Evolutionary conservation across 2,329 filamentous ascomycete genomes (phyloP), one percentile per base, ranked within the genome.

Genomic region (Phaeosphaeria sp.): DNA sequence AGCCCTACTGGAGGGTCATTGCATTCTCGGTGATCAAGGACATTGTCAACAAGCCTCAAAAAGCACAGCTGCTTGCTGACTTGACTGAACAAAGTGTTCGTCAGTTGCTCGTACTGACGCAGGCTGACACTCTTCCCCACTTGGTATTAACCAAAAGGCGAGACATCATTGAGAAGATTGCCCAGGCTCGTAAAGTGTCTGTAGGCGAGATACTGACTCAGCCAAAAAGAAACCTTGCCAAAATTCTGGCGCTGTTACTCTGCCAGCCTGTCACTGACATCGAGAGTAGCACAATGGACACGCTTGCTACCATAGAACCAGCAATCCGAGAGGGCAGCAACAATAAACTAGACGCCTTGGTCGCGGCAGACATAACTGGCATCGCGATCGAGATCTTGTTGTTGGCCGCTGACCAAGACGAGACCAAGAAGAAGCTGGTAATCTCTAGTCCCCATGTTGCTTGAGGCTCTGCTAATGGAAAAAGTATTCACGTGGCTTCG

Each of bases 1-100:
- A 89, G 54, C 93, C 94, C 0, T 98, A 93, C 75, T 98, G 94
- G 93, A 87, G 88, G 64, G 94, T 86, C 27, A 82, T 99, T 45
- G 93, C 92, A 0, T 90, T 94, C 57, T 86, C 89, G 49, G 89
- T 92, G 2, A 89, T 95, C 25, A 94, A 93, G 73, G 92, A 97
- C 67, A 84, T 98, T 59, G 84, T 89, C 21, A 84, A 86, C 48
- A 87, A 90, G 47, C 94, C 95, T n/a, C 91, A 95, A 67, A 90
- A 93, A 71, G 89, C 89, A 47, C 88, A 91, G 54, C 84, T 90
- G 45, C 83, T 98, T 49, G 92, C 93, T 22, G 92, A 96, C 63
- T 78, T 98, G 27, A 82, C 97, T 39, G 88, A 89, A 51, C 89
- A 92, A 70, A 89, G 87, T 40, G 85, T 96, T 8, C 83, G 88